Conservation (phyloP, 352 stramenopile species). For the Pythium utonaiense region DNA sequence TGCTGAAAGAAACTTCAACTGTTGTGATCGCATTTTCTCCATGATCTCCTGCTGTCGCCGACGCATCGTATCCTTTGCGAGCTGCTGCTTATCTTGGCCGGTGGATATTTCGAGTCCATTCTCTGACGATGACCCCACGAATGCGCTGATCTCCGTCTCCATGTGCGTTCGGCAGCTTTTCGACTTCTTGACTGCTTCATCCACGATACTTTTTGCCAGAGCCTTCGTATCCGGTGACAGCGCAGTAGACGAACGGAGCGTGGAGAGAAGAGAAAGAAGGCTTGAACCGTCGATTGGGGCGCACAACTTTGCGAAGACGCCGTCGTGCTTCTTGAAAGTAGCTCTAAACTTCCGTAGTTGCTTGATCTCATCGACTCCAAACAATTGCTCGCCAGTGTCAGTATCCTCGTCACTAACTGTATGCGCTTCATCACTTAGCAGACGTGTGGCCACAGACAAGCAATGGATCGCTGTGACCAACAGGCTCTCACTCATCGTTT, state of each 20-base stretch:
- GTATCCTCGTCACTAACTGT: neutral
- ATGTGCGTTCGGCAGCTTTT: constrained; percentile 6
- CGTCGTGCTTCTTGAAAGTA: neutral
- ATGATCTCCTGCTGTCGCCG: constrained; percentile 65
- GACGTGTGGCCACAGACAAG: constrained; percentile 43
- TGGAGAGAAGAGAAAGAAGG: constrained; percentile 7
- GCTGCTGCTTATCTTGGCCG: constrained; percentile 18
- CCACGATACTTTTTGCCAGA: constrained; percentile 5
- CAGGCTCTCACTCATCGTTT: constrained; percentile 43
- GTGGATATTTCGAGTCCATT: neutral
- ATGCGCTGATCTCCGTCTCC: neutral
- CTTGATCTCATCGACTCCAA: neutral
- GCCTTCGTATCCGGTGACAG: constrained; percentile 18
- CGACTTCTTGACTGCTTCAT: constrained; percentile 7
- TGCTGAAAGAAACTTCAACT: constrained; percentile 66
- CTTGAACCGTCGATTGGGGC: neutral
- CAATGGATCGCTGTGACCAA: constrained; percentile 50
- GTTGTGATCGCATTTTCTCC: constrained; percentile 64
- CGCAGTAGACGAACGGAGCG: neutral
- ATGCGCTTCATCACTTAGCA: neutral
- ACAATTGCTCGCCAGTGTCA: neutral
- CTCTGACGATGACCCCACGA: neutral
- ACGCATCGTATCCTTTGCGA: constrained; percentile 59
- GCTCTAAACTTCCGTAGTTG: neutral
- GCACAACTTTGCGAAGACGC: neutral